Base-by-base conservation (phyloP, 257 asterid species). In the Oldenlandia corymbosa region DNA sequence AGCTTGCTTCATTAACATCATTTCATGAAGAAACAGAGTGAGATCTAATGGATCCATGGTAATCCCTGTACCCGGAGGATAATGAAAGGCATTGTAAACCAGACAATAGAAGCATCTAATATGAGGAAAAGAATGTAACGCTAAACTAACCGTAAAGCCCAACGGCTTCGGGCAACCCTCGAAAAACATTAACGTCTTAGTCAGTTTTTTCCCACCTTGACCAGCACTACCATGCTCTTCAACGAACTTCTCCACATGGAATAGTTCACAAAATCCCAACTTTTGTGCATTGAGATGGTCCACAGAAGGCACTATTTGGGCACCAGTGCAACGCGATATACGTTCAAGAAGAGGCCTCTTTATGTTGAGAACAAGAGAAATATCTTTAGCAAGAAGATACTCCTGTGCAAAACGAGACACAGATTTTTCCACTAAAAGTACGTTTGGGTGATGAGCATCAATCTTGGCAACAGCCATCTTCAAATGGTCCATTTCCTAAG, bases 381-480 rank as follows among this genome's bases (percentile, higher is more conserved):
- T 82, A 64, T 88, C 84, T 77, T 84, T 88, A 26, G 88, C 83
- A 68, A 88, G 90, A 76, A 85, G 96, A 77, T 88, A 85, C 4
- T 88, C 96, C 74, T 88, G 94, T 41, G 96, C 96, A 74, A 75
- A 77, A 67, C 96, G 76, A 66, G 94, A 88, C 26, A 88, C 94
- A 26, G 96, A 88, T 71, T 85, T 85, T 74, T 85, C 96, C 28
- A 85, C 96, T 76, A 88, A 67, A 68, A 88, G 84, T 70, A 88
- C 60, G 75, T 80, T 84, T n/a, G 94, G 96, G 72, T 88, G 94
- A 76, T 88, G 90, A 17, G 84, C 81, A 30, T 75, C 88, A 74
- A 88, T 88, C 78, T 84, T 84, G 47, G 96, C 85, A 61, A 88
- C 96, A 67, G 96, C 88, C 96, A 88, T 88, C 76, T 84, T 88